Evolutionary conservation across 129 eudicot species (phyloP), one percentile per base, ranked within the genome.

Genomic region (Erigeron canadensis): DNA sequence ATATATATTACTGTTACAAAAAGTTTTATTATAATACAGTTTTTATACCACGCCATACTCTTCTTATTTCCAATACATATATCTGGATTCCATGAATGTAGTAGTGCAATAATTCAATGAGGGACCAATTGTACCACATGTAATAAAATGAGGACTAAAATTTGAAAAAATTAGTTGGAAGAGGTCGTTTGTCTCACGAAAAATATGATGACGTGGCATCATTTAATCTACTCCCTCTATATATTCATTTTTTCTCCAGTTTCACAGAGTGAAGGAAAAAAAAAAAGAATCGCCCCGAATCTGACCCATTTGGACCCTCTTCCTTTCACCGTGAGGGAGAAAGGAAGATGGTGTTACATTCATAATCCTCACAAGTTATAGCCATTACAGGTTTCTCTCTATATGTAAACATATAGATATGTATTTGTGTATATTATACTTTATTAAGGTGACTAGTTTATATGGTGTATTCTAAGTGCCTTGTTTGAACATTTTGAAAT

Each of bases 341-440:
- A 28, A 28, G 34, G 61, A 10, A 13, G 69, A 61, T 46, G 39
- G 69, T 46, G 46, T 61, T 34, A 28, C 44, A 21, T 61, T 73
- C 61, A 19, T 42, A 46, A 22, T 69, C 37, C 67, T 15, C 47
- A 40, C 67, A 63, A 0, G 1, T 22, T 5, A 23, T 2, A 16
- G 12, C 62, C 66, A 38, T 67, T 43, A 34, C 77, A 81, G 84
- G 81, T 81, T 64, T 75, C 17, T 45, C 38, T 69, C 8, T 34
- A 5, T 21, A 7, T 19, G 6, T 58, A 2, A 3, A 9, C 34
- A 5, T 44, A 17, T 7, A 21, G 3, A 5, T 46, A 56, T n/a
- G 9, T 51, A 28, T 28, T 28, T 28, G 34, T 28, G 34, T 1
- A 3, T 28, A 28, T 28, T 72, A 44, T 44, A 10, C 16, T 45